Percentiles rank a stretch among this genome's conserved stretches.
These are phyloP conservation scores for Saturnispora sanitii DNA, from an alignment of 805 yeast genomes.

Conservation along the genomic window DNA sequence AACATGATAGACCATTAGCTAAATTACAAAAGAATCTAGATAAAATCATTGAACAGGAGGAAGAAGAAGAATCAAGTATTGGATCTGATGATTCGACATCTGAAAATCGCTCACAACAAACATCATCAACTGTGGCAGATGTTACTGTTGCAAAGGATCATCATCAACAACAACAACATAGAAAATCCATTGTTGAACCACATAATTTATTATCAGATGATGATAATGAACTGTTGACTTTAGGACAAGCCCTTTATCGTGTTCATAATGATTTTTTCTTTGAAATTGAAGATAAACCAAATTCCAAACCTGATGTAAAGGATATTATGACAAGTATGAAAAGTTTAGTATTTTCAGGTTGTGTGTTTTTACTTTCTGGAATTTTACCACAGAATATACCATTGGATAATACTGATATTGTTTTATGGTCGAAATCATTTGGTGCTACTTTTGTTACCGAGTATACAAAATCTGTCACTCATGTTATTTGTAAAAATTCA, in stretches of 20 bases:
- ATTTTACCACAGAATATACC: conserved; percentile 77
- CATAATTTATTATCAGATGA: conserved; percentile 61
- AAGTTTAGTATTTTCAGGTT: conserved; percentile 51
- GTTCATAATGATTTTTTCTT: conserved; percentile 64
- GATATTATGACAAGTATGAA: conserved; percentile 71
- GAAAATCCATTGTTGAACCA: conserved; percentile 19
- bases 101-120: no score
- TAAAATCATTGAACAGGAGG: conserved; percentile 31
- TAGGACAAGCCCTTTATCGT: conserved; percentile 50
- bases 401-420: conserved; percentile 72
- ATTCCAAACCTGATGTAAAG: conserved; percentile 47
- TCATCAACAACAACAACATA: neutral
- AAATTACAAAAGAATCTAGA: conserved; percentile 69
- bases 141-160: no score
- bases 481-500: conserved; percentile 72
- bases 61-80: conserved; percentile 16
- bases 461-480: conserved; percentile 68
- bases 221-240: conserved; percentile 61
- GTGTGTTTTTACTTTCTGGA: conserved; percentile 74
- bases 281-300: conserved; percentile 26
- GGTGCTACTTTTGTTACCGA: conserved; percentile 80
- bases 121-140: no score
- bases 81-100: no score
- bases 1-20: conserved; percentile 75
- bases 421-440: conserved; percentile 83